Conservation (phyloP, 176 grass and related monocot genomes). For the Cymbopogon citratus region DNA sequence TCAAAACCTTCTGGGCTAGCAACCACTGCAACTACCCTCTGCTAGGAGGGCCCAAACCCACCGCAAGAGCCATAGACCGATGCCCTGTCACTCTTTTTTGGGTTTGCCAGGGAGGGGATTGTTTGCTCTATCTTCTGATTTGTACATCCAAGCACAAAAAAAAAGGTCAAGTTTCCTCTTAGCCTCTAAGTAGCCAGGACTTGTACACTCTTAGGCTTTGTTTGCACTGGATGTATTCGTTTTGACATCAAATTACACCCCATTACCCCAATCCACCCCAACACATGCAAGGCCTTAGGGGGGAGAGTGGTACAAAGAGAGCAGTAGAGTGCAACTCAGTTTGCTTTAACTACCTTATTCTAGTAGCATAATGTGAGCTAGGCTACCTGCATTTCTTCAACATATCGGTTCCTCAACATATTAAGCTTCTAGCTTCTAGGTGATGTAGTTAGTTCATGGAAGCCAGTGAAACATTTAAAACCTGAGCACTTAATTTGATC, state of each 20-base stretch:
- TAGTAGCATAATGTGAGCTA: neutral
- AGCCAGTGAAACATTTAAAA: neutral
- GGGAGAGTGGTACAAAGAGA: neutral
- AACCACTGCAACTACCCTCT: neutral
- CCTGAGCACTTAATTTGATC: neutral
- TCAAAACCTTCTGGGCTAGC: neutral
- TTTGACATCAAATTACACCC: too few relatives aligned
- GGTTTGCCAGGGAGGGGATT: neutral
- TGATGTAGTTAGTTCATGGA: neutral
- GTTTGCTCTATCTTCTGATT: neutral
- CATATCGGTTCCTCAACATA: neutral
- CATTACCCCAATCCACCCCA: too few relatives aligned
- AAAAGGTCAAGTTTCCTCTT: neutral
- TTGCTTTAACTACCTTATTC: neutral
- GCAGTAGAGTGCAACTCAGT: neutral
- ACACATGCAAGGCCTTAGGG: too few relatives aligned
- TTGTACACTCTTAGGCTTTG: neutral
- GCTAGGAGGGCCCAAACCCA: neutral
- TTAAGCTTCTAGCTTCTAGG: neutral
- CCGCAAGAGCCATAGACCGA: neutral
- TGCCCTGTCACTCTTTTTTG: neutral
- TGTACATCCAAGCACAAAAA: neutral
- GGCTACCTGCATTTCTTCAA: neutral
- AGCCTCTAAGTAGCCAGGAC: neutral
- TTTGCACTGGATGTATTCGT: too few relatives aligned